Evolutionary conservation across 164 flowering plant species (phyloP), one percentile per base, ranked within the genome.

Genomic region (Warburgia ugandensis): DNA sequence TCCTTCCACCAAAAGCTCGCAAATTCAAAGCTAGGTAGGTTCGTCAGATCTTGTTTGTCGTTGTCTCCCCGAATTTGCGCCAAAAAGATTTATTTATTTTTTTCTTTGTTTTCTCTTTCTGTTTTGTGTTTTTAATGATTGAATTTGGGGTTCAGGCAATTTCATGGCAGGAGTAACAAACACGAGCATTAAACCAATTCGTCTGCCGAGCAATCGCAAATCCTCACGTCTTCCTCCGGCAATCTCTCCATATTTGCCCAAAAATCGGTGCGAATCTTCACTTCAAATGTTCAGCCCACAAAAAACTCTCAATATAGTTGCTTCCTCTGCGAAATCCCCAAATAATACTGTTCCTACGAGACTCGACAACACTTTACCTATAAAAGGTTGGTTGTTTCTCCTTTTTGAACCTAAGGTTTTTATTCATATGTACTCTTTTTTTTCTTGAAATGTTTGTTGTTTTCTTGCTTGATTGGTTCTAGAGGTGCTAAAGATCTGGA

Each of bases 401-500:
- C 21, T 9, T 19, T 25, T 4, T 30, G 8, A 1, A 27, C n/a
- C 11, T 41, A 20, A 17, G 21, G 28, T 60, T 31, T 26, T n/a
- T 8, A 23, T 12, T 26, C 4, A 14, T 26, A 30, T 30, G 11
- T 37, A 27, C 2, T 21, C 29, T 30, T 19, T n/a, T 22, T 29
- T 29, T 20, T 29, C 22, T n/a, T 13, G 17, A 14, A 28, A 20
- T 17, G 14, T 42, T 25, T 14, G 30, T 49, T 19, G 25, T 41
- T 25, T 25, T 28, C 27, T 16, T 35, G 10, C 16, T 22, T 26
- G 27, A 29, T 37, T 51, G 17, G 21, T 12, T 29, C 2, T 35
- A 87, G 96, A 79, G 65, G 77, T 79, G 54, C 82, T 84, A 48
- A 77, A 78, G 44, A 45, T 73, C 5, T 84, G 94, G 97, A 70